Conservation (phyloP, 306 rosid species). For the Arachis hypogaea region DNA sequence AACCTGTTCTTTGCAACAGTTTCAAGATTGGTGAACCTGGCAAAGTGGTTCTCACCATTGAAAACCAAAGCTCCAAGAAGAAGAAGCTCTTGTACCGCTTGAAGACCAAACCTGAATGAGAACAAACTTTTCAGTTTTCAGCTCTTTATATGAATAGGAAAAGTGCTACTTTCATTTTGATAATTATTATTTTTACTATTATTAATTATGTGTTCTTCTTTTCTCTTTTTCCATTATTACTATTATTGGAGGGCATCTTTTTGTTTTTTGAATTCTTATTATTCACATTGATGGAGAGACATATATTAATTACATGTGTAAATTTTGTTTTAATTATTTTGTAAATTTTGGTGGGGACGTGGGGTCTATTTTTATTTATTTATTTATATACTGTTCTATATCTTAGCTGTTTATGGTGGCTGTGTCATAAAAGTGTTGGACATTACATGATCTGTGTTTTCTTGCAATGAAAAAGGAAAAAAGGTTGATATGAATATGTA, state of each 20-base stretch:
- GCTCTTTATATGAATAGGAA: slow-evolving; percentile 27
- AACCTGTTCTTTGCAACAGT: slow-evolving; percentile 54
- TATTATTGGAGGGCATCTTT: slow-evolving; percentile 33
- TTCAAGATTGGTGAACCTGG: slow-evolving; percentile 68
- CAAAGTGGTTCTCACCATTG: slow-evolving; percentile 65
- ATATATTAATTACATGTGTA: slow-evolving; percentile 31
- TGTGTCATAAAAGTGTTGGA: slow-evolving; percentile 30
- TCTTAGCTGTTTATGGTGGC: slow-evolving; percentile 3
- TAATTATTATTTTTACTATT: slow-evolving; percentile 1
- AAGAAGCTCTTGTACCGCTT: slow-evolving; percentile 78
- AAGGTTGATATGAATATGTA: slow-evolving; percentile 15
- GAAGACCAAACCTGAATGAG: slow-evolving; percentile 52
- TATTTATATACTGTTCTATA: slow-evolving; percentile 6
- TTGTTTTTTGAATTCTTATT: slow-evolving; percentile 38
- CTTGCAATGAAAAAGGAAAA: slow-evolving; percentile 15
- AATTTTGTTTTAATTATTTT: slow-evolving; percentile 4
- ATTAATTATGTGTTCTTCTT: slow-evolving; percentile 22
- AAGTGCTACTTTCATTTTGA: slow-evolving; percentile 27
- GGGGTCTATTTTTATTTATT: slow-evolving; percentile 28
- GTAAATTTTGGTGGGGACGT: slow-evolving; percentile 46
- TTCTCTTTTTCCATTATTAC: slow-evolving; percentile 8
- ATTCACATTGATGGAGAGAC: slow-evolving; percentile 28
- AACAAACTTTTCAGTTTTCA: slow-evolving; percentile 26
- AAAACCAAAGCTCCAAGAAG: slow-evolving; percentile 71
- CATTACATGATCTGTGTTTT: slow-evolving; percentile 34